phyloP scores from a whole-genome alignment of 163 green algal genomes.

The Chlorella variabilis region DNA sequence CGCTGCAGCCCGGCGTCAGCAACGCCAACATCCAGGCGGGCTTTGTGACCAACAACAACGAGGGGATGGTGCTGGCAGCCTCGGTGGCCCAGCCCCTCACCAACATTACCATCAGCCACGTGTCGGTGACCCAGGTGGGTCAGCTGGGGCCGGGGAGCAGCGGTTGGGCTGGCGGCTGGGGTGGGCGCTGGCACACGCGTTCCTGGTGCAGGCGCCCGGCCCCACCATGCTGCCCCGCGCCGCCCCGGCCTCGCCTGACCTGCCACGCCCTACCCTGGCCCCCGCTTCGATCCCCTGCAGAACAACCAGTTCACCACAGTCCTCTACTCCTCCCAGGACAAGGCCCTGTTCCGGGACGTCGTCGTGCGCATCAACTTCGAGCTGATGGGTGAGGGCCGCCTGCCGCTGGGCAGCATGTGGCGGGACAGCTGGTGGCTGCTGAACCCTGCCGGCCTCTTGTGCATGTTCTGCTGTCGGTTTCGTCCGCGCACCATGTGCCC shows the following conservation, averaged over 20 bases:
- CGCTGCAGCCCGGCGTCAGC: slow-evolving; percentile 1
- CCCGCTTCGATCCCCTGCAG: no score
- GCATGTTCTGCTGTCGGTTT: no score
- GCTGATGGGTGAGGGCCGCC: slow-evolving; percentile 27
- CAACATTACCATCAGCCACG: slow-evolving; percentile 19
- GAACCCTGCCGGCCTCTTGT: no score
- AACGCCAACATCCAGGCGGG: neutral
- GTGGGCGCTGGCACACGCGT: neutral
- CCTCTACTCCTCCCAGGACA: neutral
- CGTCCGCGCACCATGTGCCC: no score
- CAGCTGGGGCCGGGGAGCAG: neutral
- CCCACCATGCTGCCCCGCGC: no score
- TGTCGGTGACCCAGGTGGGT: slow-evolving; percentile 6
- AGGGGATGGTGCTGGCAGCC: slow-evolving; percentile 5
- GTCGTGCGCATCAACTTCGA: slow-evolving; percentile 23
- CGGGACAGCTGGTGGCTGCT: no score
- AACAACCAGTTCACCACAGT: slow-evolving; percentile 6
- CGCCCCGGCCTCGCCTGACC: no score
- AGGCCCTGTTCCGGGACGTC: neutral
- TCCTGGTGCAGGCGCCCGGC: no score
- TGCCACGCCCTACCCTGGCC: no score
- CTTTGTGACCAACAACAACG: neutral
- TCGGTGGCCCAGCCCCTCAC: neutral
- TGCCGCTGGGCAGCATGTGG: no score
- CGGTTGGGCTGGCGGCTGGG: no score